A percentile compares a stretch with the other conserved stretches of the same genome.
These are phyloP conservation scores for Jatropha multifida DNA, from an alignment of 441 rosid species.

Conservation along the genomic window DNA sequence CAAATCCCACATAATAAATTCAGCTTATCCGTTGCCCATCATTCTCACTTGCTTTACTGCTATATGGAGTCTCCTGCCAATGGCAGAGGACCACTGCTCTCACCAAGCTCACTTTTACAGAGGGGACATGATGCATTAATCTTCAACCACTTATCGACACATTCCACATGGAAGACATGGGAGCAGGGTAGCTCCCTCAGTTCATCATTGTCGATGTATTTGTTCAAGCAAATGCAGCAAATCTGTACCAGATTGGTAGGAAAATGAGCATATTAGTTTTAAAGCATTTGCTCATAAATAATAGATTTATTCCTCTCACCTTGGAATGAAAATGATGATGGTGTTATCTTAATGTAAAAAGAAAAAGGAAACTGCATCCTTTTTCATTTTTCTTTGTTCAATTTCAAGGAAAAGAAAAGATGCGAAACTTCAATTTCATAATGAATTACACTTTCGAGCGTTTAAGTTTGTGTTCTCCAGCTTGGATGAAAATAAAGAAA, in stretches of 20 bases:
- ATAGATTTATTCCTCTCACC: neutral
- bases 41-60: neutral
- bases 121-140: conserved; percentile 92
- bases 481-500: neutral
- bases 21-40: neutral
- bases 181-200: conserved; percentile 81
- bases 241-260: conserved; percentile 37
- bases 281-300: neutral
- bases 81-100: conserved; percentile 23
- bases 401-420: neutral
- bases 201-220: conserved; percentile 75
- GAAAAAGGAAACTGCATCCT: neutral
- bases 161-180: conserved; percentile 84
- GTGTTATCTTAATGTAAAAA: neutral
- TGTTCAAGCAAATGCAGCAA: conserved; percentile 93
- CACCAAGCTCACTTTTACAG: conserved; percentile 83
- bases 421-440: neutral
- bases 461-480: neutral
- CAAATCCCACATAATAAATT: neutral
- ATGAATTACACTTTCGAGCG: neutral
- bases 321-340: neutral
- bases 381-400: neutral
- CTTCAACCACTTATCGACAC: conserved; percentile 94
- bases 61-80: conserved; percentile 2
- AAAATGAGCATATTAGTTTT: neutral